phyloP scores from a whole-genome alignment of 2,329 filamentous ascomycete species.

The Cordyceps fumosorosea region DNA sequence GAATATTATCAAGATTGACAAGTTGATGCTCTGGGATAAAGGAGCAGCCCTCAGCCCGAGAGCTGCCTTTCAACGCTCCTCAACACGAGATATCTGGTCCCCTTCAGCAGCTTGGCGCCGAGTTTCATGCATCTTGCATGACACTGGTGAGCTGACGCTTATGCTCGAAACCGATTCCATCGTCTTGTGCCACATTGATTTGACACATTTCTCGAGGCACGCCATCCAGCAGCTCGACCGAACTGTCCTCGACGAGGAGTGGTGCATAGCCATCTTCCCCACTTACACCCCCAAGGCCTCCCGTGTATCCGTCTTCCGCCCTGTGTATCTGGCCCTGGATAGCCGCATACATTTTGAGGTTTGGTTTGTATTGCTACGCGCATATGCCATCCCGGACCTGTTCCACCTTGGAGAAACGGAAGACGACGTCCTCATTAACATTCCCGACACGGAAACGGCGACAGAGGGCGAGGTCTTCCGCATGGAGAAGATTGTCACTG shows the following conservation, averaged over 20 bases:
- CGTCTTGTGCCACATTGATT: slow-evolving; percentile 73
- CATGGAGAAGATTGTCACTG: slow-evolving; percentile 52
- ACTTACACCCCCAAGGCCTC: slow-evolving; percentile 75
- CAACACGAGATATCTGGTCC: slow-evolving; percentile 49
- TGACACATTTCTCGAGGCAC: slow-evolving; percentile 82
- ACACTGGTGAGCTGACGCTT: slow-evolving; percentile 90
- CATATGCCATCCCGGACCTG: slow-evolving; percentile 86
- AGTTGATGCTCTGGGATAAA: slow-evolving; percentile 87
- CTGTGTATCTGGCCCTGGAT: slow-evolving; percentile 83
- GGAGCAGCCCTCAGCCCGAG: slow-evolving; percentile 49
- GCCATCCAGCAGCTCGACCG: slow-evolving; percentile 85
- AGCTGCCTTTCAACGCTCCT: slow-evolving; percentile 50
- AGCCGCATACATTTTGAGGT: slow-evolving; percentile 89
- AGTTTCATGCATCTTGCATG: slow-evolving; percentile 88
- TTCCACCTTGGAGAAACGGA: slow-evolving; percentile 57
- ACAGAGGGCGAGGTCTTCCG: slow-evolving; percentile 48
- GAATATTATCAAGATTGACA: slow-evolving; percentile 93
- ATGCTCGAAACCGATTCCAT: slow-evolving; percentile 79
- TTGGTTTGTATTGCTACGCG: slow-evolving; percentile 87
- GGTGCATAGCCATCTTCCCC: slow-evolving; percentile 91
- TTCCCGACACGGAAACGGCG: slow-evolving; percentile 31
- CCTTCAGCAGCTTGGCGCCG: slow-evolving; percentile 66
- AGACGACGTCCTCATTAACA: slow-evolving; percentile 36
- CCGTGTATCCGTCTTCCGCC: slow-evolving; percentile 70
- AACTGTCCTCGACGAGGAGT: slow-evolving; percentile 87